Percentiles rank a stretch among this genome's conserved stretches.
Evolutionary conservation across 2,329 filamentous ascomycete species (phyloP).

Genomic region (Calonectria fujianensis): DNA sequence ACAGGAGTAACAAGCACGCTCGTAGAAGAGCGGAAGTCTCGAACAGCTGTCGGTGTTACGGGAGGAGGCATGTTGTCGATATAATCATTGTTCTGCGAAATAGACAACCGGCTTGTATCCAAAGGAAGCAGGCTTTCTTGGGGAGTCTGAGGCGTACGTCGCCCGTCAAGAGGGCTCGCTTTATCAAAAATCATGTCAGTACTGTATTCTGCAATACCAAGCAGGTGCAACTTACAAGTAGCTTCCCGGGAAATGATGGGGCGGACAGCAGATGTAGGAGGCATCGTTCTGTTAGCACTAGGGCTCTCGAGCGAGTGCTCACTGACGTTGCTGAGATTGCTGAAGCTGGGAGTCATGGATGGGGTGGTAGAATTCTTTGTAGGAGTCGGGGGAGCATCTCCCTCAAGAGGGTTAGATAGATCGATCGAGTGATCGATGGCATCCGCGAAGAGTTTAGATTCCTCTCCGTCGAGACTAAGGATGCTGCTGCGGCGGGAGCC

Average conservation of each 20-base stretch:
- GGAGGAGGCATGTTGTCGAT: slow-evolving; percentile 70
- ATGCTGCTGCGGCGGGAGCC: slow-evolving; percentile 79
- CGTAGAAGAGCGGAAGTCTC: slow-evolving; percentile 71
- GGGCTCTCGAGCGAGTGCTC: slow-evolving; percentile 65
- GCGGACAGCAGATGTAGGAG: slow-evolving; percentile 65
- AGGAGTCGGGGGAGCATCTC: slow-evolving; percentile 92
- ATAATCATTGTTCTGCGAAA: slow-evolving; percentile 76
- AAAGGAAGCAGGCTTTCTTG: slow-evolving; percentile 83
- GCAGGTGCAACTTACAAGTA: slow-evolving; percentile 66
- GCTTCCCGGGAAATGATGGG: slow-evolving; percentile 61
- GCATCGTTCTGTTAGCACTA: slow-evolving; percentile 67
- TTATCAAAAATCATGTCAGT: slow-evolving; percentile 70
- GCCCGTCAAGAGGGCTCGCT: slow-evolving; percentile 78
- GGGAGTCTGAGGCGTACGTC: slow-evolving; percentile 85
- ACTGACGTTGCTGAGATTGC: slow-evolving; percentile 61
- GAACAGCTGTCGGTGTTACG: slow-evolving; percentile 85
- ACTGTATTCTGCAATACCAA: slow-evolving; percentile 63
- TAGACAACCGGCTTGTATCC: slow-evolving; percentile 88
- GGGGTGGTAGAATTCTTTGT: slow-evolving; percentile 80
- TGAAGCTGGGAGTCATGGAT: slow-evolving; percentile 63
- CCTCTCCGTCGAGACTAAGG: slow-evolving; percentile 87
- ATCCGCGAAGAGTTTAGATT: slow-evolving; percentile 70
- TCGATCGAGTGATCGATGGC: slow-evolving; percentile 54
- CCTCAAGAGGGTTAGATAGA: slow-evolving; percentile 57
- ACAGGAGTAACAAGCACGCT: slow-evolving; percentile 79